Conservation (phyloP, 768 basidiomycete genomes). For the Pulveroboletus sp. region DNA sequence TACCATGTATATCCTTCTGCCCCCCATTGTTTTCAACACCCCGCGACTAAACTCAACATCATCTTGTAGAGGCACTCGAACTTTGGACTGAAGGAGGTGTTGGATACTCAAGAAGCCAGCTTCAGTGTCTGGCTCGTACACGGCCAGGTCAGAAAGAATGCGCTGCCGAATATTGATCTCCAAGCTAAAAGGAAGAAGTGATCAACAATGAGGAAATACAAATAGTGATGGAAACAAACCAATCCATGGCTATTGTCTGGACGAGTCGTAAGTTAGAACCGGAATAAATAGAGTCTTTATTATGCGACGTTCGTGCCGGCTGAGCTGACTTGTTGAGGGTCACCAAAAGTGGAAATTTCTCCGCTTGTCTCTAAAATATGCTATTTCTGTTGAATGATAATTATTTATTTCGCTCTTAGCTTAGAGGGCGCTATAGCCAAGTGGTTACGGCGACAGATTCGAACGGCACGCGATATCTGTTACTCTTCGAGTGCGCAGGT, state of each 20-base stretch:
- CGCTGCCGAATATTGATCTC: slow-evolving; percentile 76
- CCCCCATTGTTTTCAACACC: slow-evolving; percentile 20
- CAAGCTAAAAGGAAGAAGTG: slow-evolving; percentile 40
- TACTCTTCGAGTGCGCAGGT: slow-evolving; percentile 39
- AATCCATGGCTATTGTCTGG: slow-evolving; percentile 39
- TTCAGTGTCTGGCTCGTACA: slow-evolving; percentile 44
- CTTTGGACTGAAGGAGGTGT: slow-evolving; percentile 57
- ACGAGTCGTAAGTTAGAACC: neutral
- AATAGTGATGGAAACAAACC: slow-evolving; percentile 31
- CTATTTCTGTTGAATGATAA: no score
- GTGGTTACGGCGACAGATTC: slow-evolving; percentile 78
- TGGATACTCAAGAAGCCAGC: slow-evolving; percentile 46
- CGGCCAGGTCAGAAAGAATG: slow-evolving; percentile 71
- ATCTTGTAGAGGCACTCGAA: slow-evolving; percentile 38
- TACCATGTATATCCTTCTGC: slow-evolving; percentile 53
- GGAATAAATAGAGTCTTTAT: neutral
- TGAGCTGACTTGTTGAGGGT: neutral
- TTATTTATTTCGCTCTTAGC: no score
- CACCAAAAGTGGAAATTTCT: slow-evolving; percentile 5
- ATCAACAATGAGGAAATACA: neutral
- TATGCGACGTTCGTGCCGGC: neutral
- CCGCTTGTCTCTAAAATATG: neutral
- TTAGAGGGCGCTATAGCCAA: slow-evolving; percentile 55
- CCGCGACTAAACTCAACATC: slow-evolving; percentile 10
- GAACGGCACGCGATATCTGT: slow-evolving; percentile 37